A percentile compares a stretch with the other conserved stretches of the same genome.
phyloP scores from a whole-genome alignment of 345 rosid species.

The Microcos paniculata region DNA sequence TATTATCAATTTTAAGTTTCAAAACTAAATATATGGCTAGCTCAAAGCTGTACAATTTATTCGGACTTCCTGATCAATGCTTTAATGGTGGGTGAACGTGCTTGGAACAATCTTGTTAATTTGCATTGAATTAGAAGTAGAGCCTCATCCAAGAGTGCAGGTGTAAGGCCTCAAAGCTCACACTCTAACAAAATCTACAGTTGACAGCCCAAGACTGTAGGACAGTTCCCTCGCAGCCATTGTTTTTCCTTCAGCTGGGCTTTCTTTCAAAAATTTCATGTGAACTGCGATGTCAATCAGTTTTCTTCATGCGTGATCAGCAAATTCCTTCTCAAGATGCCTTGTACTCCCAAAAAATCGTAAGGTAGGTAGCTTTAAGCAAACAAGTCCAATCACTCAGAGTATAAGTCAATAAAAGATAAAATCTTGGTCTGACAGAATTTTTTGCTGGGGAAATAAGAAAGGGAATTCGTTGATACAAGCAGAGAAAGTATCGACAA shows the following conservation, averaged over 20 bases:
- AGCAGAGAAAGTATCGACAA: no score
- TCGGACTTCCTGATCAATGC: slow-evolving; percentile 16
- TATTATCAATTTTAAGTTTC: slow-evolving; percentile 22
- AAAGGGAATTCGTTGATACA: no score
- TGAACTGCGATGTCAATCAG: background rate
- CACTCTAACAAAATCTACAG: slow-evolving; percentile 19
- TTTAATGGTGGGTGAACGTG: background rate
- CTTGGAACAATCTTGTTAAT: slow-evolving; percentile 23
- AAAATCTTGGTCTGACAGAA: slow-evolving; percentile 71
- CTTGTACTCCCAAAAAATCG: slow-evolving; percentile 12
- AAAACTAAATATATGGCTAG: slow-evolving; percentile 18
- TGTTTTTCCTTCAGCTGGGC: background rate
- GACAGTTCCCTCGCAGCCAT: background rate
- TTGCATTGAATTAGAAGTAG: slow-evolving; percentile 14
- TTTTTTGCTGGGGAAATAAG: slow-evolving; percentile 82
- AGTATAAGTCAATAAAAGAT: slow-evolving; percentile 72
- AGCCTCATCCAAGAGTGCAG: no score
- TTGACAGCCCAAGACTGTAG: slow-evolving; percentile 4
- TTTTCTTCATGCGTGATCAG: slow-evolving; percentile 21
- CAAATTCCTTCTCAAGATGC: slow-evolving; percentile 32
- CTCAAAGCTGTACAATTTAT: slow-evolving; percentile 41
- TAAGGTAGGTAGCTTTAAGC: slow-evolving; percentile 8
- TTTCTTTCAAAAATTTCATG: background rate
- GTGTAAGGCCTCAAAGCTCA: no score
- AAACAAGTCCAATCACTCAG: slow-evolving; percentile 47